Conservation (phyloP, 2,329 filamentous ascomycete species). For the Monilinia laxa region DNA sequence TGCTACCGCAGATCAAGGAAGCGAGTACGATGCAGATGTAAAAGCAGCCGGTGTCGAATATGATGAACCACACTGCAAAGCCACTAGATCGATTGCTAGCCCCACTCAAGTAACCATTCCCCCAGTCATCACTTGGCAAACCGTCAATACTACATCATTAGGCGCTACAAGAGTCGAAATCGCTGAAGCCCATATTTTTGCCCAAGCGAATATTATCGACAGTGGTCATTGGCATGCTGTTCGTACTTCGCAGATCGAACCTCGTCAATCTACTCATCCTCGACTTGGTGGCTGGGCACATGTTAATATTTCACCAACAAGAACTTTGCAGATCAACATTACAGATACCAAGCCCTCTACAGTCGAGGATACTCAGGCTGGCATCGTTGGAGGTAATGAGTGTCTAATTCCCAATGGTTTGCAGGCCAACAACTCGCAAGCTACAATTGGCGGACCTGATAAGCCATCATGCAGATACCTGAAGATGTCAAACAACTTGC, state of each 20-base stretch:
- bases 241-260: conserved; percentile 1
- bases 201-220: neutral
- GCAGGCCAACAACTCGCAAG: conserved; percentile 6
- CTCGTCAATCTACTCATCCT: neutral
- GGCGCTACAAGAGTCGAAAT: neutral
- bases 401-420: neutral
- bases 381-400: neutral
- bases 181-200: neutral
- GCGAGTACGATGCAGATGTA: conserved; percentile 9
- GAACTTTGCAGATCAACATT: neutral
- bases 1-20: neutral
- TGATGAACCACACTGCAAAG: neutral
- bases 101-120: neutral
- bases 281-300: neutral
- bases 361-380: neutral
- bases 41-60: neutral
- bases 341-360: neutral
- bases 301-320: neutral
- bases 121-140: neutral
- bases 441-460: neutral
- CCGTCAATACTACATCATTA: neutral
- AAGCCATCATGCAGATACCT: neutral
- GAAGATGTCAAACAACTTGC: neutral
- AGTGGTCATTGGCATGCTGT: neutral
- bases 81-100: neutral